Evolutionary conservation across 257 asterid species (phyloP), one percentile per base, ranked within the genome.

Genomic region (Fraxinus pennsylvanica): DNA sequence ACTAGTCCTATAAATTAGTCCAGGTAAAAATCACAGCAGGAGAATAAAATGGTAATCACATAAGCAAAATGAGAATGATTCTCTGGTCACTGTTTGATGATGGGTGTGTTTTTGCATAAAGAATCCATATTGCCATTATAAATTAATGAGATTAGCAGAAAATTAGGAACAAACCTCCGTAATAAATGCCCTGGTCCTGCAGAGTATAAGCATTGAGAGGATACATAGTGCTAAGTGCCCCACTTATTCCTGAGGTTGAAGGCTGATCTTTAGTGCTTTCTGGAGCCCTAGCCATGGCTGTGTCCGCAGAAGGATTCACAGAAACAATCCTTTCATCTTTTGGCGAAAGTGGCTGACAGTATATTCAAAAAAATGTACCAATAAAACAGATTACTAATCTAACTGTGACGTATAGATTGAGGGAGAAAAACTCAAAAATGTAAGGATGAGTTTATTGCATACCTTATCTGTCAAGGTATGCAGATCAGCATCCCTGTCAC

Each of bases 381-480:
- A 80, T 68, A 59, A 81, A 82, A 85, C 72, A 82, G 32, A 68
- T 76, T 79, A 83, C 80, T 72, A 78, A 78, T 81, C 76, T 81
- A 82, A 75, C 71, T 29, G 78, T 82, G 82, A 66, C 21, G 72
- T 59, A 76, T 12, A 70, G 67, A 79, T 57, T 63, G 59, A 74
- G 73, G 74, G 74, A 72, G 66, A 79, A 76, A 66, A 81, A 75
- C 36, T 78, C 57, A 57, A 47, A 39, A 57, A 72, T 72, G 74
- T 5, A 71, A 74, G 35, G 67, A 43, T 73, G 12, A 47, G 30
- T 47, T 65, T 61, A 71, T 30, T 71, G 72, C 76, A 68, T 82
- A 94, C 99, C 97, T 96, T 90, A 74, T 91, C 98, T 14, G 97
- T 84, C 81, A 87, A 82, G 84, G 84, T 91, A 82, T 90, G 94